phyloP scores from a whole-genome alignment of 1,284 basidiomycete genomes.

The Ustilago hordei region DNA sequence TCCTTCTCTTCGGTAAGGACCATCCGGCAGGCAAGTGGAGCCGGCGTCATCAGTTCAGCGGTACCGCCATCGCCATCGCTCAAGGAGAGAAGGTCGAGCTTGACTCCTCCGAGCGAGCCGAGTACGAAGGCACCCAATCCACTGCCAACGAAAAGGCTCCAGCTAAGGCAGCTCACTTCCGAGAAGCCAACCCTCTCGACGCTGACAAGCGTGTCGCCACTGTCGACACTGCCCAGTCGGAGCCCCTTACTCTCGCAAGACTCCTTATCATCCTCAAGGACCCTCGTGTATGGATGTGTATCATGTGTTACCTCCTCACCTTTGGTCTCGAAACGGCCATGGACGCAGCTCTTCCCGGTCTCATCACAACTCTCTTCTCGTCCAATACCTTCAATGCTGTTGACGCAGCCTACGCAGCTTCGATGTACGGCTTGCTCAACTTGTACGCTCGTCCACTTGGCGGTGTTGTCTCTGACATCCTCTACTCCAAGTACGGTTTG shows the following conservation, averaged over 20 bases:
- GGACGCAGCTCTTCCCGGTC: conserved; percentile 74
- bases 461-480: conserved; percentile 74
- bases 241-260: conserved; percentile 72
- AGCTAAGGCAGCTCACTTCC: conserved; percentile 55
- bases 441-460: conserved; percentile 74
- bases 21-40: conserved; percentile 76
- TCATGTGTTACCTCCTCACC: conserved; percentile 72
- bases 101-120: conserved; percentile 66
- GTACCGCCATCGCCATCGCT: conserved; percentile 69
- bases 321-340: conserved; percentile 77
- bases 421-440: conserved; percentile 74
- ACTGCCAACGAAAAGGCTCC: conserved; percentile 53
- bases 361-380: conserved; percentile 72
- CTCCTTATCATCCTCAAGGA: conserved; percentile 71
- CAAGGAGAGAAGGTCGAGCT: conserved; percentile 67
- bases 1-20: conserved; percentile 75
- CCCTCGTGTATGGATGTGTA: conserved; percentile 76
- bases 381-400: conserved; percentile 72
- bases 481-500: conserved; percentile 73
- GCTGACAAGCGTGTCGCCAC: conserved; percentile 34
- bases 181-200: conserved; percentile 60
- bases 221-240: conserved; percentile 73
- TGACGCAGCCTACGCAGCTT: conserved; percentile 72
- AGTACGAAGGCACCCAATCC: conserved; percentile 49
- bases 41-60: conserved; percentile 73